Percentiles rank a stretch among this genome's conserved stretches.
These are phyloP conservation scores for Fusarium sp. DNA, from an alignment of 2,329 filamentous ascomycete genomes.

Conservation along the genomic window DNA sequence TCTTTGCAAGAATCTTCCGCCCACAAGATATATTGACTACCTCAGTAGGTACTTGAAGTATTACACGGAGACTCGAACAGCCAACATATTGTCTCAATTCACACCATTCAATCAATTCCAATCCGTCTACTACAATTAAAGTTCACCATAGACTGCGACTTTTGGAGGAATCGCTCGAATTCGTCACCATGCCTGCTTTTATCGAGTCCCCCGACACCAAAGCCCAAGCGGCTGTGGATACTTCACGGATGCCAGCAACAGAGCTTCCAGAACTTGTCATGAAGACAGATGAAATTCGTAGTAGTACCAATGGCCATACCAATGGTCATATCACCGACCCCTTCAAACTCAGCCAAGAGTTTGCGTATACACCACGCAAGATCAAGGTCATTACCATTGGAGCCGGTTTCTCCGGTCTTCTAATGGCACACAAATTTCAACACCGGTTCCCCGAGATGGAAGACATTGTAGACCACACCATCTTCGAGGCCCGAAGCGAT, in stretches of 20 bases:
- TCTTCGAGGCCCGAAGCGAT: slow-evolving; percentile 49
- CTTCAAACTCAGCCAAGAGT: slow-evolving; percentile 44
- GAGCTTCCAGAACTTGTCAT: slow-evolving; percentile 34
- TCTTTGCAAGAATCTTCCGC: neutral
- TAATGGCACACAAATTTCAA: slow-evolving; percentile 53
- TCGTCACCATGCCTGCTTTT: slow-evolving; percentile 29
- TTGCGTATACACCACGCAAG: slow-evolving; percentile 48
- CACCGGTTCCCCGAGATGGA: slow-evolving; percentile 50
- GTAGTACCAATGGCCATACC: neutral
- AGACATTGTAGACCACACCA: slow-evolving; percentile 44
- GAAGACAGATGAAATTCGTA: neutral
- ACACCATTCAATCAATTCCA: neutral
- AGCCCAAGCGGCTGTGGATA: neutral
- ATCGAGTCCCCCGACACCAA: slow-evolving; percentile 30
- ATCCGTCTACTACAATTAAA: neutral
- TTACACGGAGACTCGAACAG: neutral
- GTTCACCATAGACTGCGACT: neutral
- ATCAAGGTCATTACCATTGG: slow-evolving; percentile 52
- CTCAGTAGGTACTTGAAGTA: neutral
- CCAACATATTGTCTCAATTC: neutral
- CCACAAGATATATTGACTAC: slow-evolving; percentile 1
- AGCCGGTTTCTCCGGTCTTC: slow-evolving; percentile 50
- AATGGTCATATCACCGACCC: slow-evolving; percentile 40
- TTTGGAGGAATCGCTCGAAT: neutral
- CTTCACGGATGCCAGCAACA: slow-evolving; percentile 25